Conservation (phyloP, 1,139 yeast species). For the Saccharomyces hybrid region DNA sequence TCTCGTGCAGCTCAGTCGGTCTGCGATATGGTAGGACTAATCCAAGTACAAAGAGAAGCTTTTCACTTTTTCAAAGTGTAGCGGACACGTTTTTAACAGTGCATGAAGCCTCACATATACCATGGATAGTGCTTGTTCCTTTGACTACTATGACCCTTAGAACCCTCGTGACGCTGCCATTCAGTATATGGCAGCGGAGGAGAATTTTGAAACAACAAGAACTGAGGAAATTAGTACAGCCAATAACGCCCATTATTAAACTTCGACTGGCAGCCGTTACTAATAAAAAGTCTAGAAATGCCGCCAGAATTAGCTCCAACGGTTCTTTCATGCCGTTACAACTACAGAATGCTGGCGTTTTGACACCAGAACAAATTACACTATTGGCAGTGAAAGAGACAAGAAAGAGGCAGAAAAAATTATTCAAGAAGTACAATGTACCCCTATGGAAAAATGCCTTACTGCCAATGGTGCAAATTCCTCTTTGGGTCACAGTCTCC, state of each 20-base stretch:
- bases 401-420: slow-evolving; percentile 58
- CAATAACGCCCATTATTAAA: slow-evolving; percentile 68
- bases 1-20: background rate
- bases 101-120: slow-evolving; percentile 53
- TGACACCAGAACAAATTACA: slow-evolving; percentile 66
- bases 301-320: slow-evolving; percentile 7
- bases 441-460: slow-evolving; percentile 75
- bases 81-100: slow-evolving; percentile 29
- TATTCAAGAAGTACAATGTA: slow-evolving; percentile 60
- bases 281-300: slow-evolving; percentile 7
- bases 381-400: slow-evolving; percentile 71
- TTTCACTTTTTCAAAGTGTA: slow-evolving; percentile 18
- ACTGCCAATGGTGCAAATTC: slow-evolving; percentile 74
- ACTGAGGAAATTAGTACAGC: slow-evolving; percentile 59
- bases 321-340: background rate
- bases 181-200: slow-evolving; percentile 64
- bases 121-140: slow-evolving; percentile 85
- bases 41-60: slow-evolving; percentile 4
- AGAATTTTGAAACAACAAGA: slow-evolving; percentile 64
- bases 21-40: background rate
- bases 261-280: slow-evolving; percentile 57
- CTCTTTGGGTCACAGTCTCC: slow-evolving; percentile 80
- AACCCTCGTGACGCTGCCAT: slow-evolving; percentile 62
- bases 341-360: slow-evolving; percentile 37
- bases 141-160: slow-evolving; percentile 60